Base-by-base conservation (phyloP, 2,329 filamentous ascomycete genomes). In the Emergomyces orientalis region DNA sequence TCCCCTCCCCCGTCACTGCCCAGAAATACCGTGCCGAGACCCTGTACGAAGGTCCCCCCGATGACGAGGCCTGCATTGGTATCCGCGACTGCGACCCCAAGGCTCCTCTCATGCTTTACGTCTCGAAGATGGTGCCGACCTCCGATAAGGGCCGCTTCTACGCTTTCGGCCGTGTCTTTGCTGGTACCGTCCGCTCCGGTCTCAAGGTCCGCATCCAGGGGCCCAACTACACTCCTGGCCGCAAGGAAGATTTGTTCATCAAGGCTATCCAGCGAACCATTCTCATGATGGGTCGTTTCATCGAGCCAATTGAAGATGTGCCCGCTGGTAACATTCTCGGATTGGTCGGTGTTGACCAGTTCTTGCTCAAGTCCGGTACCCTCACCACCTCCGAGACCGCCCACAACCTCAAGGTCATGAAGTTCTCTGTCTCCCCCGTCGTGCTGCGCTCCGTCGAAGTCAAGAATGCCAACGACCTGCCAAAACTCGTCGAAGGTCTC, bases 331-430 rank as follows among this genome's bases (percentile, higher is more conserved):
- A 99, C 89, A 97, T 99, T 85, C 88, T 97, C 75, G 94, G 94
- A 86, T 86, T 99, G 75, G 94, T 99, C 77, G 94, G 94, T 88
- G 91, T 99, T 73, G 94, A 99, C 80, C 94, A 99, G 87, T 99
- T 97, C 90, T 85, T 99, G 85, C 91, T 99, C 85, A 99, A 99
- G 89, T 97, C 94, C 79, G 94, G 94, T 89, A 99, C 94, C 75
- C 89, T 99, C 74, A 96, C 92, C 81, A 97, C 93, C 78, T 88
- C 85, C 77, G 94, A 99, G 72, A 95, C 91, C 70, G 93, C 94
- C 78, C 94, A 99, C 89, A 99, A 99, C 88, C 84, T 99, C 76
- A 97, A 97, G 89, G 94, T 99, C 83, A 99, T 99, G 94, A 97
- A 97, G 86, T 99, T 99, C 89, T 99, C 94, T 76, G 94, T 99